Conservation (phyloP, 2,329 filamentous ascomycete genomes). For the Cordyceps pruinosa region DNA sequence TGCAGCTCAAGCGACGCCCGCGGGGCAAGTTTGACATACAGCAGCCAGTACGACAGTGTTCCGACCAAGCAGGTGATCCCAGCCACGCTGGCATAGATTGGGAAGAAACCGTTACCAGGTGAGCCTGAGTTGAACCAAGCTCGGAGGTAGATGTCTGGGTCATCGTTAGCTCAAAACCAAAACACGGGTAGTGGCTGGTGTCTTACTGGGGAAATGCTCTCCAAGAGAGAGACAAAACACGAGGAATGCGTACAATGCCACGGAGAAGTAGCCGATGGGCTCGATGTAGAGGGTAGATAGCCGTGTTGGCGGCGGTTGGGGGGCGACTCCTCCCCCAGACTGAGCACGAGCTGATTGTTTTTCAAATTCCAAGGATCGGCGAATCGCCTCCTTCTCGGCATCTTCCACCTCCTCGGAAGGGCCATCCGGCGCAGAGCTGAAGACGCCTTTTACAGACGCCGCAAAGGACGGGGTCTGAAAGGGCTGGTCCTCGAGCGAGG, state of each 20-base stretch:
- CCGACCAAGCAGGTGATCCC: background rate
- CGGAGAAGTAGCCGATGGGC: background rate
- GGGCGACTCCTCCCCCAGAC: background rate
- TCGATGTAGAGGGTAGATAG: background rate
- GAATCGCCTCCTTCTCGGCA: constrained; percentile 2
- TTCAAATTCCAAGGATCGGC: constrained; percentile 2
- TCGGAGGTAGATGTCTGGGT: background rate
- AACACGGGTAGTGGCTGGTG: background rate
- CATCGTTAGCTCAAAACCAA: background rate
- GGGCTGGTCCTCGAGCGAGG: constrained; percentile 1
- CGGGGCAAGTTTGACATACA: constrained; percentile 1
- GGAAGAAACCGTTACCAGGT: background rate
- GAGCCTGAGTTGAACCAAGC: background rate
- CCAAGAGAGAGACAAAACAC: background rate
- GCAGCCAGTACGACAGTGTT: background rate
- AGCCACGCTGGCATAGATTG: background rate
- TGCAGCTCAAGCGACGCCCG: constrained; percentile 5
- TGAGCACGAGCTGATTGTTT: background rate
- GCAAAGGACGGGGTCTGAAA: constrained; percentile 6
- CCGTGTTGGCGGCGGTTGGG: background rate
- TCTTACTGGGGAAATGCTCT: constrained; percentile 6
- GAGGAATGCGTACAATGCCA: background rate
- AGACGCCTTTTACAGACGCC: background rate
- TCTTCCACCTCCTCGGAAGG: constrained; percentile 7
- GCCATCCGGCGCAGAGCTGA: background rate